Conservation (phyloP, 108 stramenopile species). For the Poteriospumella lacustris region DNA sequence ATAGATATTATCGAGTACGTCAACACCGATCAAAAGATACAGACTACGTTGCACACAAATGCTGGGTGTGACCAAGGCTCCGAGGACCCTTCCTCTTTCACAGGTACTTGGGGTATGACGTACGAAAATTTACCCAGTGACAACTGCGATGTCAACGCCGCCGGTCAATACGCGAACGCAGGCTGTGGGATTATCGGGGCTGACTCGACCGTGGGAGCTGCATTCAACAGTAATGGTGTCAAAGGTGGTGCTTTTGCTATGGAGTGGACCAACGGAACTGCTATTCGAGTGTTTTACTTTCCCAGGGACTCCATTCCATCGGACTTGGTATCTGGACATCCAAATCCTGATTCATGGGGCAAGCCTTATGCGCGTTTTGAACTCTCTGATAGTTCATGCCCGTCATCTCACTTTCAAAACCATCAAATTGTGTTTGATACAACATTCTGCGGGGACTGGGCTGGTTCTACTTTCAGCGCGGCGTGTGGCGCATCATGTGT, state of each 20-base stretch:
- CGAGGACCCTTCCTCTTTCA: not conserved
- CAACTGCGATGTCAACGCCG: constrained; percentile 10
- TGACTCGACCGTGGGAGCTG: not conserved
- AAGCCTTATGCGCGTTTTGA: not conserved
- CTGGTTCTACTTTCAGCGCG: not conserved
- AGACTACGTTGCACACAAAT: constrained; percentile 5
- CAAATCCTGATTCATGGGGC: constrained; percentile 11
- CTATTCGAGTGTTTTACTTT: constrained; percentile 3
- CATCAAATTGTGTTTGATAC: constrained; percentile 9
- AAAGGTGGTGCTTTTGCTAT: constrained; percentile 4
- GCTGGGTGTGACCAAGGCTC: not conserved
- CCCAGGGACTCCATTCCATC: not conserved
- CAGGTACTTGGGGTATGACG: not conserved
- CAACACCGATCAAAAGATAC: not conserved
- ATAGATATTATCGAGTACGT: constrained; percentile 12
- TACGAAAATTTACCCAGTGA: not conserved
- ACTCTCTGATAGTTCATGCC: not conserved
- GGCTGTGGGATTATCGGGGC: not conserved
- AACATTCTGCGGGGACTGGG: constrained; percentile 19
- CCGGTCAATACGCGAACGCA: not conserved
- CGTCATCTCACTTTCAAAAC: not conserved
- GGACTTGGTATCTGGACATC: not conserved
- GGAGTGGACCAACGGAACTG: not conserved
- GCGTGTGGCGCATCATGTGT: not conserved
- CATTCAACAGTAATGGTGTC: not conserved